Evolutionary conservation across 495 filamentous ascomycete genomes (phyloP).

Genomic region (Neurospora tetraspora): DNA sequence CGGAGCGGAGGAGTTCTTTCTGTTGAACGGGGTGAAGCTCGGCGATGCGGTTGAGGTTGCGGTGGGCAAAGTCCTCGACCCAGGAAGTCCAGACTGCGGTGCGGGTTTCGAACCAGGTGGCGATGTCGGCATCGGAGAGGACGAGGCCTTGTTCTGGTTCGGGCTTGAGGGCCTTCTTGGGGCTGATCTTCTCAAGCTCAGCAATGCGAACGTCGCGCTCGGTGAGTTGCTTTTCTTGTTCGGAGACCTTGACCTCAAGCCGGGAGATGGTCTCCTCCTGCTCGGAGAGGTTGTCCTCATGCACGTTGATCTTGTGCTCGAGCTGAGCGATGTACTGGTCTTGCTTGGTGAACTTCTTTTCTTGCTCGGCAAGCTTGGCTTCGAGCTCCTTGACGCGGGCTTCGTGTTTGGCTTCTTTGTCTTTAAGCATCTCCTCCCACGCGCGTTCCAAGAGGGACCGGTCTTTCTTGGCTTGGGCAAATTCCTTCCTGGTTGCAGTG

Average conservation of each 20-base stretch:
- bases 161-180: neutral
- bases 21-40: slow-evolving; percentile 8
- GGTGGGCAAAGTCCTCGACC: slow-evolving; percentile 1
- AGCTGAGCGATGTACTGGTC: neutral
- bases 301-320: neutral
- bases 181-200: too few relatives aligned
- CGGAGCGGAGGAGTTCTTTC: neutral
- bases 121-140: slow-evolving; percentile 2
- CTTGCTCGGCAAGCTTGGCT: too few relatives aligned
- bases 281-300: too few relatives aligned
- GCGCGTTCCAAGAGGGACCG: neutral
- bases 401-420: too few relatives aligned
- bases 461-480: slow-evolving; percentile 1
- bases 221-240: neutral
- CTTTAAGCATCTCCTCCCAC: slow-evolving; percentile 9
- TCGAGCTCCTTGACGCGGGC: too few relatives aligned
- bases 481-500: too few relatives aligned
- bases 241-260: too few relatives aligned
- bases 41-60: neutral
- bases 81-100: neutral
- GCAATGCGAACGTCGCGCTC: too few relatives aligned
- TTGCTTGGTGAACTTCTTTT: too few relatives aligned
- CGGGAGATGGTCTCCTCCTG: too few relatives aligned
- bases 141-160: neutral
- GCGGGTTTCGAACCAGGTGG: slow-evolving; percentile 6